Conservation (phyloP, 148 eudicot genomes). For the Rhododendron ferrugineum region DNA sequence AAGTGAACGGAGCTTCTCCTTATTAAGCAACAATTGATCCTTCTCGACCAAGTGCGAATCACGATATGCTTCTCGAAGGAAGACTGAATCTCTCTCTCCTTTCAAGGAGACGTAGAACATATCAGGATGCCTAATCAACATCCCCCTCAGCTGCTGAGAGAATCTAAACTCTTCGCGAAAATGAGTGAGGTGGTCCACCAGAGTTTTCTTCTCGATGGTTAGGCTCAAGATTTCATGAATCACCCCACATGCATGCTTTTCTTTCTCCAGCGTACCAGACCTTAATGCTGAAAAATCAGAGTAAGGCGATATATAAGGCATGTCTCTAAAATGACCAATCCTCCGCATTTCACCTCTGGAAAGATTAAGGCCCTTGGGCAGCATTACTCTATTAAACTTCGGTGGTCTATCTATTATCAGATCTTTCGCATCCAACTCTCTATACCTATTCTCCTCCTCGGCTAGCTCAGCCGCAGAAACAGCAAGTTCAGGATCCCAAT, state of each 20-base stretch:
- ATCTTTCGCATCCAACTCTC: conserved; percentile 63
- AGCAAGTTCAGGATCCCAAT: conserved; percentile 97
- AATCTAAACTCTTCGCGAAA: conserved; percentile 95
- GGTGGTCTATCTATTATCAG: conserved; percentile 86
- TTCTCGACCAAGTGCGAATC: conserved; percentile 85
- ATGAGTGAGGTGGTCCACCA: conserved; percentile 96
- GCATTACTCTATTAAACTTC: conserved; percentile 65
- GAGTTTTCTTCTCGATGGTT: conserved; percentile 84
- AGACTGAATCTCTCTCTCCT: conserved; percentile 93
- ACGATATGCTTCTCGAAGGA: conserved; percentile 86
- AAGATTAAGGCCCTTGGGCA: conserved; percentile 82
- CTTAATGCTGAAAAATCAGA: conserved; percentile 73
- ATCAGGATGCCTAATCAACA: conserved; percentile 98
- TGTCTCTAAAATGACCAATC: conserved; percentile 68
- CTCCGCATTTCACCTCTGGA: conserved; percentile 88
- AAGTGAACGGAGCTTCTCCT: conserved; percentile 91
- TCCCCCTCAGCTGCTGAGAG: conserved; percentile 94
- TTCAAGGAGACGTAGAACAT: conserved; percentile 93
- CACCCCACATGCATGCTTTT: conserved; percentile 93
- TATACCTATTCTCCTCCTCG: conserved; percentile 61
- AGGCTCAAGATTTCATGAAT: conserved; percentile 92
- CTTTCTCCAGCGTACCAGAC: conserved; percentile 71
- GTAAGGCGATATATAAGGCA: conserved; percentile 91
- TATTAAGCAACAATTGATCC: conserved; percentile 61
- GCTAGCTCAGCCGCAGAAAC: conserved; percentile 89